These are phyloP conservation scores for Melocanna baccifera DNA, from an alignment of 176 grass and related monocot species.

Conservation along the genomic window DNA sequence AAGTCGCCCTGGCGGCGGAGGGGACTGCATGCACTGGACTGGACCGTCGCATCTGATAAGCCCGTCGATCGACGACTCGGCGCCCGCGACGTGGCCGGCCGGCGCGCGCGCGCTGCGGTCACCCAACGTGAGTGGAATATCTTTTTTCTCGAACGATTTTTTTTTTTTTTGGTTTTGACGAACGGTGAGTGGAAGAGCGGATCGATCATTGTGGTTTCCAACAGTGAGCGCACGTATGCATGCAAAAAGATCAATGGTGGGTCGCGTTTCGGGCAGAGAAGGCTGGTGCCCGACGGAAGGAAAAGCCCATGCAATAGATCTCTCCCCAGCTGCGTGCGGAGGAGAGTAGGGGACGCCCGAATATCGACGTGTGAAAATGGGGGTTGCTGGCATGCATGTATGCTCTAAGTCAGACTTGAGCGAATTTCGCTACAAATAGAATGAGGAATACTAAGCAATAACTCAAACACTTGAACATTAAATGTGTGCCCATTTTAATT, in stretches of 20 bases:
- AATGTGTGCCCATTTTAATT: neutral
- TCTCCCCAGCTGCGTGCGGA: neutral
- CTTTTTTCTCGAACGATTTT: too few species aligned
- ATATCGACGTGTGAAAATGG: neutral
- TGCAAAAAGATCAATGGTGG: neutral
- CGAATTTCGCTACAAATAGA: neutral
- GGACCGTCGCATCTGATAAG: neutral
- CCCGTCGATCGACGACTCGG: neutral
- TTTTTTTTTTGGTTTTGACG: too few species aligned
- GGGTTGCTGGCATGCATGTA: neutral
- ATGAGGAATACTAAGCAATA: neutral
- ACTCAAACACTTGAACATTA: neutral
- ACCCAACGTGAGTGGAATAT: neutral
- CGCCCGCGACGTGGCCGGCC: conserved; percentile 15
- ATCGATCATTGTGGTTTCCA: neutral
- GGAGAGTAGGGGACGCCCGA: neutral
- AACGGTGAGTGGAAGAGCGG: neutral
- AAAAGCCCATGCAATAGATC: neutral
- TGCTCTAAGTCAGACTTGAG: neutral
- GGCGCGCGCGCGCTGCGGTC: neutral
- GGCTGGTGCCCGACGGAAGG: neutral
- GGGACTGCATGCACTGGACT: neutral
- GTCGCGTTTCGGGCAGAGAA: neutral
- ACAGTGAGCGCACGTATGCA: neutral
- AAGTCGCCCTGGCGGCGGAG: conserved; percentile 19